Conservation (phyloP, 371 early-diverging fungal genomes). For the Coemansia sp. region DNA sequence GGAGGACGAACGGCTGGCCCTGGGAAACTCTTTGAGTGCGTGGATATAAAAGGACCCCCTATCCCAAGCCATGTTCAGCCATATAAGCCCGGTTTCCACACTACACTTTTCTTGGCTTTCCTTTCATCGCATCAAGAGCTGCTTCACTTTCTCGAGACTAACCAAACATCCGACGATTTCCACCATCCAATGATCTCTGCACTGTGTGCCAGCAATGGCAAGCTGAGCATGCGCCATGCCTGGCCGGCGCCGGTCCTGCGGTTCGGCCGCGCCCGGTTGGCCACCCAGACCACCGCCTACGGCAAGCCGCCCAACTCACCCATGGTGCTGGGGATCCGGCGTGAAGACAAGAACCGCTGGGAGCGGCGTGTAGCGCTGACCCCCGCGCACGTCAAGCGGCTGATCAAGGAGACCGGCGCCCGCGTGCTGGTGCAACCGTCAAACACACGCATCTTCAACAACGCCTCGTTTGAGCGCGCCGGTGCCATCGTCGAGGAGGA, state of each 20-base stretch:
- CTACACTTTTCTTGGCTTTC: background rate
- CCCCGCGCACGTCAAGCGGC: slow-evolving; percentile 71
- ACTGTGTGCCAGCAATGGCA: slow-evolving; percentile 11
- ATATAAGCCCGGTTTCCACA: background rate
- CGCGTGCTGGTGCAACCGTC: slow-evolving; percentile 88
- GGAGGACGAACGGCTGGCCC: background rate
- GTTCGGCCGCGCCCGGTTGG: too few relatives aligned
- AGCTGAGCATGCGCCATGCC: background rate
- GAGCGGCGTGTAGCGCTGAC: slow-evolving; percentile 88
- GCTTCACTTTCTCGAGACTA: too few relatives aligned
- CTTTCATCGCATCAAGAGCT: too few relatives aligned
- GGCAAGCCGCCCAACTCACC: background rate
- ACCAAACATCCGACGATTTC: too few relatives aligned
- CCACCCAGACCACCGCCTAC: too few relatives aligned
- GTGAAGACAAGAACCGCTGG: slow-evolving; percentile 96
- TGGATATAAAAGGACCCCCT: background rate
- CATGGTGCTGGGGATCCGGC: slow-evolving; percentile 75
- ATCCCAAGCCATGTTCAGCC: background rate
- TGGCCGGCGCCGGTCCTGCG: too few relatives aligned
- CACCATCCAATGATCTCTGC: slow-evolving; percentile 12
- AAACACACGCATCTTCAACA: slow-evolving; percentile 85
- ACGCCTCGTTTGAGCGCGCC: slow-evolving; percentile 77
- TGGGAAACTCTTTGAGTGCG: background rate
- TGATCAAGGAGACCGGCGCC: slow-evolving; percentile 80
- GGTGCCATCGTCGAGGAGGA: slow-evolving; percentile 90